phyloP scores from a whole-genome alignment of 1,139 yeast genomes.

The Pichia sp. region DNA sequence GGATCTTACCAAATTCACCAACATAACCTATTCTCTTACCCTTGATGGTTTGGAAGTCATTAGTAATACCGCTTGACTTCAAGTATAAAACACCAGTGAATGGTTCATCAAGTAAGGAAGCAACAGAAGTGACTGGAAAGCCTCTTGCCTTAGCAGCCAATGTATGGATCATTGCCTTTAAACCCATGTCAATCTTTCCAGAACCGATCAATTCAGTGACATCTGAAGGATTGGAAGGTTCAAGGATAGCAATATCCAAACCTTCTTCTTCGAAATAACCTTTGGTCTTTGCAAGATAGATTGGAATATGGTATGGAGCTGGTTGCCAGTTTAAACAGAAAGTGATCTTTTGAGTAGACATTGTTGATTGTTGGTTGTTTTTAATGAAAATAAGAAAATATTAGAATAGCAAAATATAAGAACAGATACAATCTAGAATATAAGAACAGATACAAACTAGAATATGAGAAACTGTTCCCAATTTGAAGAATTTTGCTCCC shows the following conservation, averaged over 20 bases:
- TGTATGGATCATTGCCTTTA: conserved; percentile 62
- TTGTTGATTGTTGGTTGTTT: background rate
- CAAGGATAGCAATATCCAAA: conserved; percentile 50
- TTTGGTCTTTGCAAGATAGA: conserved; percentile 48
- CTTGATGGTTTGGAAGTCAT: conserved; percentile 50
- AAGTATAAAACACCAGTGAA: conserved; percentile 56
- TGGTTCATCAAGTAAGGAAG: conserved; percentile 55
- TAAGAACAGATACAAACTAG: no score
- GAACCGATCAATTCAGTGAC: conserved; percentile 57
- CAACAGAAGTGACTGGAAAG: conserved; percentile 56
- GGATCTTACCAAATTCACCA: conserved; percentile 60
- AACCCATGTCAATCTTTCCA: conserved; percentile 58
- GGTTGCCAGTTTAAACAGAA: conserved; percentile 58
- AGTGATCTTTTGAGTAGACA: conserved; percentile 42
- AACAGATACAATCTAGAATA: no score
- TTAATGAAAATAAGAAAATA: background rate
- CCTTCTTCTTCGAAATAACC: conserved; percentile 53
- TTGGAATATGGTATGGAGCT: conserved; percentile 56
- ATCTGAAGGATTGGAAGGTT: conserved; percentile 59
- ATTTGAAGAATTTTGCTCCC: no score
- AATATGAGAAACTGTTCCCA: no score
- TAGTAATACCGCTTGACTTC: conserved; percentile 50
- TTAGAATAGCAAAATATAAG: no score
- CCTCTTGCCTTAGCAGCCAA: conserved; percentile 61
- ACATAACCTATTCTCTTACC: conserved; percentile 58